Evolutionary conservation across 1,284 basidiomycete genomes (phyloP).

Genomic region (Naganishia sp.): DNA sequence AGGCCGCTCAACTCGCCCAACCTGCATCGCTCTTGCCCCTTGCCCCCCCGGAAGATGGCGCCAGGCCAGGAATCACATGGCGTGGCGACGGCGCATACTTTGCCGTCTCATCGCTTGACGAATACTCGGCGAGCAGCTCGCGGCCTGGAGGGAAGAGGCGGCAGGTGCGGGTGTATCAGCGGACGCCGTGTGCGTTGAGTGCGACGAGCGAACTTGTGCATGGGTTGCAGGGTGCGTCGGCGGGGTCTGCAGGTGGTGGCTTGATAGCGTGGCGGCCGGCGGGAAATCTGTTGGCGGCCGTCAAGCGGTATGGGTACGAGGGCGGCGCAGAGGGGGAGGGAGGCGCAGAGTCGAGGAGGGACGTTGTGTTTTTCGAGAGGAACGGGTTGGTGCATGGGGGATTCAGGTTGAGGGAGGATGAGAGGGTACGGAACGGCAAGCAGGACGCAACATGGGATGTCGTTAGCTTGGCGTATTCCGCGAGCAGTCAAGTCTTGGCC

Average conservation of each 20-base stretch:
- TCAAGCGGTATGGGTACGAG: constrained; percentile 77
- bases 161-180: constrained; percentile 75
- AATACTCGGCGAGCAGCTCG: constrained; percentile 37
- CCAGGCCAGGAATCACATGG: constrained; percentile 78
- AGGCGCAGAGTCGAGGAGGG: constrained; percentile 61
- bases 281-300: constrained; percentile 79
- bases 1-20: constrained; percentile 65
- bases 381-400: constrained; percentile 92
- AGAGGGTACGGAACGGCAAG: constrained; percentile 37
- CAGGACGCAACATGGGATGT: constrained; percentile 61
- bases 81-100: constrained; percentile 90
- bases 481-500: constrained; percentile 81
- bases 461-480: constrained; percentile 79
- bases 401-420: constrained; percentile 67
- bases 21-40: constrained; percentile 48
- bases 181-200: constrained; percentile 63
- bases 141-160: constrained; percentile 52
- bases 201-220: constrained; percentile 81
- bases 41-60: constrained; percentile 67
- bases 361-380: constrained; percentile 91
- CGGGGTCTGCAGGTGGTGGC: not conserved
- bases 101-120: constrained; percentile 71
- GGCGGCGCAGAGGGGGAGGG: constrained; percentile 67
- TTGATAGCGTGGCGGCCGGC: constrained; percentile 80
- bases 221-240: constrained; percentile 70